Percentiles rank a stretch among this genome's conserved stretches.
Conservation (phyloP, 2,329 filamentous ascomycete genomes). For the Neopestalotiopsis clavispora region DNA sequence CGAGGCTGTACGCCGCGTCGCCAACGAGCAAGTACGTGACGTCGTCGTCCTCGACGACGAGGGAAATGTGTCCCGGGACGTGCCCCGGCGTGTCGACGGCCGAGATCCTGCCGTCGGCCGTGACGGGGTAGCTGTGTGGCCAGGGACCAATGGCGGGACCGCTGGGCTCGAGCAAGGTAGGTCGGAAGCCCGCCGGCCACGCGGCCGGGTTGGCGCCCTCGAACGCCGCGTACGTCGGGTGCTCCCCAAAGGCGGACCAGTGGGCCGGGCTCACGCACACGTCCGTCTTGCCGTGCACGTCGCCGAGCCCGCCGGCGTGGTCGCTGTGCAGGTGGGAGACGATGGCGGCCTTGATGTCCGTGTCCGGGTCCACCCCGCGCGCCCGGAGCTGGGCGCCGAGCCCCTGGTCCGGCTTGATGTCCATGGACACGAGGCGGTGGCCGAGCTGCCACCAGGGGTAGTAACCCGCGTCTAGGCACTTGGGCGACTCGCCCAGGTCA, state of each 20-base stretch:
- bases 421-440: slow-evolving; percentile 14
- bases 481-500: slow-evolving; percentile 29
- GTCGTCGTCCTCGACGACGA: slow-evolving; percentile 26
- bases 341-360: slow-evolving; percentile 32
- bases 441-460: slow-evolving; percentile 25
- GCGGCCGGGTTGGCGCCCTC: slow-evolving; percentile 35
- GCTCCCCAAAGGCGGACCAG: slow-evolving; percentile 34
- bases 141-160: slow-evolving; percentile 34
- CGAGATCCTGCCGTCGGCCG: slow-evolving; percentile 33
- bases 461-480: slow-evolving; percentile 26
- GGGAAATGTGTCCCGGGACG: slow-evolving; percentile 37
- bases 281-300: slow-evolving; percentile 23
- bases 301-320: slow-evolving; percentile 32
- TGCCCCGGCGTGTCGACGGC: slow-evolving; percentile 40
- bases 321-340: slow-evolving; percentile 36
- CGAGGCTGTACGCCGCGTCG: slow-evolving; percentile 37
- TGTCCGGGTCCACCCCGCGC: slow-evolving; percentile 23
- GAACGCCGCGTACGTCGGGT: slow-evolving; percentile 30
- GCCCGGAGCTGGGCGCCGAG: slow-evolving; percentile 24
- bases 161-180: slow-evolving; percentile 32
- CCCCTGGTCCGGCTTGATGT: slow-evolving; percentile 25
- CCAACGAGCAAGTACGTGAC: slow-evolving; percentile 34
- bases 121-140: slow-evolving; percentile 32
- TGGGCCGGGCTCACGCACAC: slow-evolving; percentile 34
- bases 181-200: slow-evolving; percentile 37